Percentiles rank a stretch among this genome's conserved stretches.
Conservation (phyloP, 768 basidiomycete genomes). For the Boletus subcaerulescens region DNA sequence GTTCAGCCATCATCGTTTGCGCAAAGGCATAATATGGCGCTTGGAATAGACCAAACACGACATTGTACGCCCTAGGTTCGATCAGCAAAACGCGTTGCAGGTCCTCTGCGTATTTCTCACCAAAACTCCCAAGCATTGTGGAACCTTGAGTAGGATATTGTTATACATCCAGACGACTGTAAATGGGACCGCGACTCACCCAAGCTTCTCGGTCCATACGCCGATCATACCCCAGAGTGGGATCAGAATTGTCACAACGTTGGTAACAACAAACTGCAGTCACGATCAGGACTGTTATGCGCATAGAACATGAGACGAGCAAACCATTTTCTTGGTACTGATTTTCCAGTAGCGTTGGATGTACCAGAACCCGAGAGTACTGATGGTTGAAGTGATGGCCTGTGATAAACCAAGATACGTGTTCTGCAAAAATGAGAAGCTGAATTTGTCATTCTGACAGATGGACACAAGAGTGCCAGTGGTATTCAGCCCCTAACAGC, state of each 20-base stretch:
- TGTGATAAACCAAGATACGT: conserved; percentile 77
- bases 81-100: not conserved
- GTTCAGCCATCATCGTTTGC: conserved; percentile 87
- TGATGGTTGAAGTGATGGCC: conserved; percentile 68
- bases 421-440: conserved; percentile 77
- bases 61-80: conserved; percentile 64
- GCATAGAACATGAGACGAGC: not conserved
- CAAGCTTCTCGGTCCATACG: conserved; percentile 73
- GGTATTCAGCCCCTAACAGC: conserved; percentile 68
- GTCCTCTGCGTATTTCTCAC: conserved; percentile 33
- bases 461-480: conserved; percentile 73
- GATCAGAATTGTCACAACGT: conserved; percentile 71
- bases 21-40: conserved; percentile 87
- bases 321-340: conserved; percentile 76
- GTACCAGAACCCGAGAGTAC: conserved; percentile 80
- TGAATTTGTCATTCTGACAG: conserved; percentile 78
- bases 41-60: conserved; percentile 78
- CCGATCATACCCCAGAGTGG: conserved; percentile 87
- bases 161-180: conserved; percentile 1
- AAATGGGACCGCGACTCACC: conserved; percentile 40
- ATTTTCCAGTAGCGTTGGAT: conserved; percentile 79
- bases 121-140: conserved; percentile 90
- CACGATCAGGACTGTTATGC: not conserved
- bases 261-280: conserved; percentile 68
- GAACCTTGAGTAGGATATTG: conserved; percentile 40